Base-by-base conservation (phyloP, 1,284 basidiomycete genomes). In the Puccinia coronata region DNA sequence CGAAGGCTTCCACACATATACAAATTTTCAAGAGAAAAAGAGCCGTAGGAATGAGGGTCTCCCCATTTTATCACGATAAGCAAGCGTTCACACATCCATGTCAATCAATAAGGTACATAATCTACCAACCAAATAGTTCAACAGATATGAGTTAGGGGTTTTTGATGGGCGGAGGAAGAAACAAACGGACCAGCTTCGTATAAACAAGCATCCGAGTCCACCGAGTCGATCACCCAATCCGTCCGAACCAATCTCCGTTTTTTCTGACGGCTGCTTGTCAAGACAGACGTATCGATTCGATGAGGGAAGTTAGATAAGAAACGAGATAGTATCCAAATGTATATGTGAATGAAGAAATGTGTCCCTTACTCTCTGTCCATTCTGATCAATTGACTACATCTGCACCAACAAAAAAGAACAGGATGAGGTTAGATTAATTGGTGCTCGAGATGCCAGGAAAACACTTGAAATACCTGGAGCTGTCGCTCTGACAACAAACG, bases 211-310 rank as follows among this genome's bases (percentile, higher is more conserved):
- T 70, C 51, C n/a, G 43, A 25, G 28, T 69, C 76, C 9, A 78
- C 61, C 9, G 76, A 78, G 43, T 78, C 65, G 2, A 69, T 9
- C 11, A 78, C 76, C 76, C 76, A 78, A n/a, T 67, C 76, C 18
- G 76, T 36, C 39, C 43, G 31, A 16, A 78, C 76, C 31, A 78
- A 57, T 47, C 76, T 31, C 12, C 61, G 76, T 49, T 63, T 61
- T 53, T 47, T 78, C 41, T 65, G 63, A 20, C 76, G 71, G 28
- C 71, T 73, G 51, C 59, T 73, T 59, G 12, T 0, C 25, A 49
- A 12, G 25, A 47, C 20, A n/a, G n/a, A n/a, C n/a, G n/a, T n/a
- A n/a, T n/a, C 25, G 55, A 49, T 76, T 31, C 36, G n/a, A 51
- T 43, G 41, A 51, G 41, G n/a, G 57, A 25, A 55, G 4, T 41